Percentiles rank a stretch among this genome's conserved stretches.
Evolutionary conservation across 331 rosid species (phyloP).

Genomic region (Phaseolus coccineus): DNA sequence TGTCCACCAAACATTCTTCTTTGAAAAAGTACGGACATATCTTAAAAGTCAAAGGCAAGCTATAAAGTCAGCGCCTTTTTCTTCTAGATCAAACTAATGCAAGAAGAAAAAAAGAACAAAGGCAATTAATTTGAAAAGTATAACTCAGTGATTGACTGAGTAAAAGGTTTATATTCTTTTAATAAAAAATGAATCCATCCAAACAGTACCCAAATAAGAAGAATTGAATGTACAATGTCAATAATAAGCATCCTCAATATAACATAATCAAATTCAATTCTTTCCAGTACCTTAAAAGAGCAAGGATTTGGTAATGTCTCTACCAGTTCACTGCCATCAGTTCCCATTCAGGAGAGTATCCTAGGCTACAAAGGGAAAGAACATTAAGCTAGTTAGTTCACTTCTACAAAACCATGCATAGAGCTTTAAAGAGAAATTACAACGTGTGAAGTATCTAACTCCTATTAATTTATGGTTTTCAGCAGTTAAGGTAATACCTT

Average conservation of each 20-base stretch:
- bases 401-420: conserved; percentile 24
- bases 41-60: neutral
- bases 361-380: conserved; percentile 51
- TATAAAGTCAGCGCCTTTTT: conserved; percentile 6
- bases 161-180: neutral
- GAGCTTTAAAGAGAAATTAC: neutral
- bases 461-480: conserved; percentile 16
- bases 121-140: conserved; percentile 15
- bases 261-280: neutral
- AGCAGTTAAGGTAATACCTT: conserved; percentile 10
- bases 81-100: conserved; percentile 7
- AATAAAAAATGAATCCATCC: conserved; percentile 15
- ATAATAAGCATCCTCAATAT: neutral
- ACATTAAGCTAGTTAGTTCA: conserved; percentile 31
- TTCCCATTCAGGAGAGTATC: conserved; percentile 67
- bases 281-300: conserved; percentile 68
- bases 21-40: neutral
- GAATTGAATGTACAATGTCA: neutral
- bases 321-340: conserved; percentile 59
- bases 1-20: neutral
- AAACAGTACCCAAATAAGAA: conserved; percentile 5
- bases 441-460: neutral
- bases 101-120: neutral
- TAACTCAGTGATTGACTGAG: conserved; percentile 18
- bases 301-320: conserved; percentile 48